Base-by-base conservation (phyloP, 2,329 filamentous ascomycete genomes). In the Pseudogymnoascus sp. region DNA sequence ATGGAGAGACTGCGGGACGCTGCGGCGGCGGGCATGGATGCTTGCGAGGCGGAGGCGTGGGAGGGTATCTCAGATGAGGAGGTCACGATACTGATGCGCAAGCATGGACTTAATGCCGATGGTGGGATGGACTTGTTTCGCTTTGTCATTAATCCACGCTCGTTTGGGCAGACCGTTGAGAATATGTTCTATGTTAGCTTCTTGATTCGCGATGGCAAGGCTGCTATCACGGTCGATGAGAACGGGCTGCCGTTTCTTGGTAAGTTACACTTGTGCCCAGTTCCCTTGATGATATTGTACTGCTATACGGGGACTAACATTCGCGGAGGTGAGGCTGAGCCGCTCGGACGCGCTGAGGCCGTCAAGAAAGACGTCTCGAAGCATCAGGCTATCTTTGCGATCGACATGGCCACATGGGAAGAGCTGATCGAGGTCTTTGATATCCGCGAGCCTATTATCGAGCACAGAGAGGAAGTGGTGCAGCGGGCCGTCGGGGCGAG, bases 131-230 rank as follows among this genome's bases (percentile, higher is more conserved):
- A 90, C 59, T 76, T 97, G 10, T 88, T 97, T 73, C 86, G 89
- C 60, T 97, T 97, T 68, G 90, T 92, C 41, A 83, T 97, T 66
- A 96, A 99, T 68, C 94, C 94, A 0, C 79, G 79, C 39, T 96
- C 91, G 0, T 99, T 97, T 70, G 91, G 91, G 0, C 94, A 99
- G 74, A 96, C 92, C 0, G 87, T 99, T 5, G 94, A 99, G 73
- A 99, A 99, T 69, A 80, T 99, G 69, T 99, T 99, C 74, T 97
- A 97, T 73, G 84, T 96, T 68, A 95, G 91, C 72, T 99, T 99
- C 71, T 77, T 99, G 64, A 91, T 97, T 64, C 86, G 90, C 63
- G 94, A 99, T 75, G 92, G 92, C 9, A 85, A 83, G 64, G 84
- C 92, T 5, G 85, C 84, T 35, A 81, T 99, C n/a, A 80, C 84